Evolutionary conservation across 129 eudicot genomes (phyloP), one percentile per base, ranked within the genome.

Genomic region (Helichrysum umbraculigerum): DNA sequence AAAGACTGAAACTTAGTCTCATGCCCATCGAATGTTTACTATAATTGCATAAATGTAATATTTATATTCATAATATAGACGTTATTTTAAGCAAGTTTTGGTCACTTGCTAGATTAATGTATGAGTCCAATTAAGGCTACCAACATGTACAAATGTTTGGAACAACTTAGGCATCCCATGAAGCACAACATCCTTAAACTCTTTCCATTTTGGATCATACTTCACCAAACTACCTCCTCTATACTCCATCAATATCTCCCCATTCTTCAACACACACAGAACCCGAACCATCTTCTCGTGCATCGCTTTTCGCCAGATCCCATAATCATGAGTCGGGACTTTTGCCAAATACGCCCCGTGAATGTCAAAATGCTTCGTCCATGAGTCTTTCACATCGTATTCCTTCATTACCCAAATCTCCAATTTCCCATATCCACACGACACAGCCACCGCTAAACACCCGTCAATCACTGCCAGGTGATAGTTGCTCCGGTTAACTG

Each of bases 341-440:
- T 82, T 82, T 10, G 82, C 72, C 37, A 69, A 39, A 21, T 82
- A 82, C 10, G 86, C 82, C 17, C 86, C 86, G 2, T 80, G 84
- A 30, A 82, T 78, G 37, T 35, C 70, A 35, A 81, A 88, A 14
- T 41, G 77, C 85, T 85, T 89, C 30, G 33, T 56, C 91, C 91
- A 86, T 5, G 92, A 87, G 39, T 80, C 89, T 32, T 82, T 82
- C 6, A 72, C 60, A 7, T 74, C 86, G n/a, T 82, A 82, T 19
- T 77, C 79, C 66, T 82, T 83, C 95, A 86, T 82, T 0, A 84
- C 76, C 95, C 95, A 86, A 17, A 89, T 76, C 78, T 86, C 84
- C 12, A 86, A 14, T 10, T 76, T 81, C 72, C 89, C 84, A 41
- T 79, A 71, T 28, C 76, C 86, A 10, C 86, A 75, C 9, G 66